phyloP scores from a whole-genome alignment of 2,329 filamentous ascomycete species.

The Thyridium curvatum region DNA sequence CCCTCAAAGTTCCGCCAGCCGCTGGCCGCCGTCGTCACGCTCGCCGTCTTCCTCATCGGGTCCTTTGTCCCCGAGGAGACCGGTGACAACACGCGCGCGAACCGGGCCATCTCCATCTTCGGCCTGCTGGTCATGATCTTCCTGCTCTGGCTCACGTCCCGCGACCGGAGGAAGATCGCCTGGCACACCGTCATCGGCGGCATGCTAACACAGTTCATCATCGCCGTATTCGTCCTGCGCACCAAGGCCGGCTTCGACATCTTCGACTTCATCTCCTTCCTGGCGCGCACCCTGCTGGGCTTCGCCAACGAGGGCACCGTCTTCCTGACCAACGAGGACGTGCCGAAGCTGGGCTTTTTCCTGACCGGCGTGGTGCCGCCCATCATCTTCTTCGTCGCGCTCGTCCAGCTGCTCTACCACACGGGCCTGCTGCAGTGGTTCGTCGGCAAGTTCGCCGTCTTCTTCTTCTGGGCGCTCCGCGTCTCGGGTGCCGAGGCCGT shows the following conservation, averaged over 20 bases:
- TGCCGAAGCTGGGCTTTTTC: slow-evolving; percentile 54
- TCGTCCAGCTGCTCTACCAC: slow-evolving; percentile 85
- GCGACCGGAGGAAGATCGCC: slow-evolving; percentile 54
- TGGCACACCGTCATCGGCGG: slow-evolving; percentile 84
- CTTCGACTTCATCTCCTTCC: slow-evolving; percentile 77
- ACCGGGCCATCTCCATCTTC: slow-evolving; percentile 75
- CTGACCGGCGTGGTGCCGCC: slow-evolving; percentile 75
- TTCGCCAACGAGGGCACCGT: slow-evolving; percentile 67
- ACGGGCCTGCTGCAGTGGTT: slow-evolving; percentile 82
- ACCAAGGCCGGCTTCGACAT: slow-evolving; percentile 76
- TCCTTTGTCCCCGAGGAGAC: slow-evolving; percentile 67
- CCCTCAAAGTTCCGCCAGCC: slow-evolving; percentile 61
- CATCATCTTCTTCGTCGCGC: slow-evolving; percentile 92
- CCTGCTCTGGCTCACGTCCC: slow-evolving; percentile 64
- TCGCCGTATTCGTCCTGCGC: slow-evolving; percentile 82
- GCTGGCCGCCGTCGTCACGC: slow-evolving; percentile 54
- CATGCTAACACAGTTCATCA: slow-evolving; percentile 81
- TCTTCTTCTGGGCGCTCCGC: slow-evolving; percentile 86
- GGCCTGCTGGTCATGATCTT: slow-evolving; percentile 68
- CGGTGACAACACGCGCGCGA: slow-evolving; percentile 69
- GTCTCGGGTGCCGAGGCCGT: slow-evolving; percentile 92
- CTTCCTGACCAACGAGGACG: slow-evolving; percentile 57
- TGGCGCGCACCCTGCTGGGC: slow-evolving; percentile 67
- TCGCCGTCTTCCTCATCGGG: slow-evolving; percentile 71
- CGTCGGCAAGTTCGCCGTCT: slow-evolving; percentile 76